These are phyloP conservation scores for Solidago caesia DNA, from an alignment of 129 eudicot species.

Conservation along the genomic window DNA sequence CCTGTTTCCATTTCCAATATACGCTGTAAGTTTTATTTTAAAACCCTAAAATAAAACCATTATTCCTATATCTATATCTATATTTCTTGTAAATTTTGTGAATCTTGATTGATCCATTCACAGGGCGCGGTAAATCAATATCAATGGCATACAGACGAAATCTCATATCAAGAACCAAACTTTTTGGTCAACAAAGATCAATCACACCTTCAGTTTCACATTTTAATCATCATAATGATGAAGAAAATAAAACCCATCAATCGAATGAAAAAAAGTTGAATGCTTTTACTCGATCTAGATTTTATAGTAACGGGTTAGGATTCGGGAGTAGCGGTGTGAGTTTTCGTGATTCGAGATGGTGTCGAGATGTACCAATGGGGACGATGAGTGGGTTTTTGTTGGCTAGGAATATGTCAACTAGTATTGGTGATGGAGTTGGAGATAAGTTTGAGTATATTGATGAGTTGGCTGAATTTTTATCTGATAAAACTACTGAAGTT, in stretches of 20 bases:
- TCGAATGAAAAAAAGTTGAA: conserved; percentile 2
- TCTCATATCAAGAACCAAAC: conserved; percentile 44
- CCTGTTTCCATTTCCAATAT: no score
- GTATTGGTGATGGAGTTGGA: conserved; percentile 37
- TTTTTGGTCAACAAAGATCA: conserved; percentile 40
- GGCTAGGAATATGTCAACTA: conserved; percentile 50
- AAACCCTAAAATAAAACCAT: neutral
- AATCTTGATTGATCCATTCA: neutral
- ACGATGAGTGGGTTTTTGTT: conserved; percentile 24
- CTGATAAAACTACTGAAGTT: conserved; percentile 35
- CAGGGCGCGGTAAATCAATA: neutral
- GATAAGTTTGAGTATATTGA: conserved; percentile 34
- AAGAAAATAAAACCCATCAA: conserved; percentile 34
- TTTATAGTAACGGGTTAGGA: conserved; percentile 33
- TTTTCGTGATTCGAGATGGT: conserved; percentile 39
- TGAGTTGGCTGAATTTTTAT: conserved; percentile 38
- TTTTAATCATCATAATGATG: conserved; percentile 29
- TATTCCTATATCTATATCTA: neutral
- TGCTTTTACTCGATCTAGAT: conserved; percentile 30
- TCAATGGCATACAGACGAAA: conserved; percentile 73
- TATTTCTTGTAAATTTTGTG: neutral
- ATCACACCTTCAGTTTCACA: conserved; percentile 35
- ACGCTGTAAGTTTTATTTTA: no score
- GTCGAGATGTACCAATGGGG: conserved; percentile 18
- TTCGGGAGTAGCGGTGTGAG: conserved; percentile 15